A percentile compares a stretch with the other conserved stretches of the same genome.
Evolutionary conservation across 1,139 yeast species (phyloP).

Genomic region (Pichia sp.): DNA sequence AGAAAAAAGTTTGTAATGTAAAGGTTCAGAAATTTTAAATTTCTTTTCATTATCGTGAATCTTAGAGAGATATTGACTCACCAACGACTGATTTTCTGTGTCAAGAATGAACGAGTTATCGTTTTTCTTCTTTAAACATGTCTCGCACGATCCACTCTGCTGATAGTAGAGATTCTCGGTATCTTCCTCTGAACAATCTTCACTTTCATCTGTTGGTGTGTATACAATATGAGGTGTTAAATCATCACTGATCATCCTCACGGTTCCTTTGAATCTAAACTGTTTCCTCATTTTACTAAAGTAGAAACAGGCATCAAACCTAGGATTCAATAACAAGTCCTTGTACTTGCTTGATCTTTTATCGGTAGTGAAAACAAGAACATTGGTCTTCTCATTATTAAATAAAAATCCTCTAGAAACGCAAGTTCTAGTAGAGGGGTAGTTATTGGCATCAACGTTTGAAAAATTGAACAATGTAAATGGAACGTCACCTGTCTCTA

Average conservation of each 20-base stretch:
- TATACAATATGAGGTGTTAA: constrained; percentile 18
- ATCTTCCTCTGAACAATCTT: constrained; percentile 3
- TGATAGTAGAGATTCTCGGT: background rate
- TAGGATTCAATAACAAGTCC: constrained; percentile 44
- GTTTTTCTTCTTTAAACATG: background rate
- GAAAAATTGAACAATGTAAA: constrained; percentile 62
- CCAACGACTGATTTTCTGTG: constrained; percentile 8
- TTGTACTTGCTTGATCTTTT: constrained; percentile 56
- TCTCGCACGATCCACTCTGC: background rate
- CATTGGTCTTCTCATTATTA: constrained; percentile 59
- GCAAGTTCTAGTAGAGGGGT: constrained; percentile 63
- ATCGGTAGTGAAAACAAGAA: constrained; percentile 67
- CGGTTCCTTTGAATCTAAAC: constrained; percentile 64
- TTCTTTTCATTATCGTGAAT: constrained; percentile 3
- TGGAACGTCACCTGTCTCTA: constrained; percentile 27
- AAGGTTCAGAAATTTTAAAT: constrained; percentile 16
- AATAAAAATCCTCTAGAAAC: constrained; percentile 72
- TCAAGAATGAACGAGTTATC: constrained; percentile 6
- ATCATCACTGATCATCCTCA: constrained; percentile 35
- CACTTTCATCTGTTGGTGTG: constrained; percentile 1
- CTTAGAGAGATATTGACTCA: constrained; percentile 10
- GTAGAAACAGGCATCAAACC: constrained; percentile 72
- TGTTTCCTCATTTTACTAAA: constrained; percentile 56
- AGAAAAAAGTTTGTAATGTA: constrained; percentile 25
- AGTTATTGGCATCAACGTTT: constrained; percentile 51